Conservation (phyloP, 1,284 basidiomycete species). For the Butyriboletus appendiculatus region DNA sequence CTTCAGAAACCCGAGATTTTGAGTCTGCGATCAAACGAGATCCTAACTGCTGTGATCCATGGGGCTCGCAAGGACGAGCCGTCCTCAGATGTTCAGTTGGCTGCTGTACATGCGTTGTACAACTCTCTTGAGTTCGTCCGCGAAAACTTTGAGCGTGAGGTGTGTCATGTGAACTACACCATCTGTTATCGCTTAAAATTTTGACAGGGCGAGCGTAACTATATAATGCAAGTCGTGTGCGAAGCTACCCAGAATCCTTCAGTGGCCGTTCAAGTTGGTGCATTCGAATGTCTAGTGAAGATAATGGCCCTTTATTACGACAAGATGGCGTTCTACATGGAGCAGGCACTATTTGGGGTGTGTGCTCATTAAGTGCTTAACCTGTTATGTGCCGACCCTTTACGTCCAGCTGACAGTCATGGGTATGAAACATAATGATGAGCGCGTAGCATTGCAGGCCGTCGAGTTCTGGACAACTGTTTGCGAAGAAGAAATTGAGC, state of each 20-base stretch:
- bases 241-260: slow-evolving; percentile 92
- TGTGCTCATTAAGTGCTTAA: slow-evolving; percentile 34
- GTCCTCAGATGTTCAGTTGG: slow-evolving; percentile 92
- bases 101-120: slow-evolving; percentile 90
- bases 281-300: slow-evolving; percentile 94
- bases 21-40: slow-evolving; percentile 91
- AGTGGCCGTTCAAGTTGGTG: slow-evolving; percentile 84
- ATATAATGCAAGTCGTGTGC: slow-evolving; percentile 99
- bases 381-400: slow-evolving; percentile 24
- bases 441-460: slow-evolving; percentile 92
- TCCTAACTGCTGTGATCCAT: slow-evolving; percentile 97
- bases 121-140: slow-evolving; percentile 98
- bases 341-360: slow-evolving; percentile 96
- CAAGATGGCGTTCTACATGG: slow-evolving; percentile 99
- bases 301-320: slow-evolving; percentile 99
- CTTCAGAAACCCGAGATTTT: slow-evolving; percentile 88
- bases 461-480: slow-evolving; percentile 99
- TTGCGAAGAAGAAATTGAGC: slow-evolving; percentile 95
- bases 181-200: slow-evolving; percentile 7
- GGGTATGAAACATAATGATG: slow-evolving; percentile 95
- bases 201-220: slow-evolving; percentile 92
- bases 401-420: slow-evolving; percentile 85
- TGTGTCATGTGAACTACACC: slow-evolving; percentile 36
- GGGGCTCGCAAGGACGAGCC: slow-evolving; percentile 97
- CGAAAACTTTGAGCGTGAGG: slow-evolving; percentile 97